Evolutionary conservation across 805 yeast species (phyloP).

Genomic region (Starmerella ratchasimensis): DNA sequence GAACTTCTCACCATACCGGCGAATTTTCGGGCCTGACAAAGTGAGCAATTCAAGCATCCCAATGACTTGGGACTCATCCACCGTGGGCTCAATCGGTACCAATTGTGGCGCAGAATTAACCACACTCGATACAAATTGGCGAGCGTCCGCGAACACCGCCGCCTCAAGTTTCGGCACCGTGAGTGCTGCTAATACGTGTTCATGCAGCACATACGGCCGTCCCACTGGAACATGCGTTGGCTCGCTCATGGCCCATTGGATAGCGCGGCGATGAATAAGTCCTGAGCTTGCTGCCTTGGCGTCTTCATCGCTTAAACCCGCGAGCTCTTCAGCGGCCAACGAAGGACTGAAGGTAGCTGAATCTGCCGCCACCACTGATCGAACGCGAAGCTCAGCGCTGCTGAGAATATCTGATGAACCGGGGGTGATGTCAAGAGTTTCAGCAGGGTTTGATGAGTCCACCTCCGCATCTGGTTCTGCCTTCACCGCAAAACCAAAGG

Average conservation of each 20-base stretch:
- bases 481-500: constrained; percentile 25
- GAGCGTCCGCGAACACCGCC: constrained; percentile 30
- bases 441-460: background rate
- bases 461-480: background rate
- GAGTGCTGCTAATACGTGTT: constrained; percentile 32
- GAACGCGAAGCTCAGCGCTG: constrained; percentile 12
- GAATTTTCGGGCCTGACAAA: constrained; percentile 1
- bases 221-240: constrained; percentile 29
- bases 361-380: constrained; percentile 45
- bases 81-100: constrained; percentile 24
- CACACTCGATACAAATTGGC: constrained; percentile 8
- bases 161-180: constrained; percentile 30
- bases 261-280: constrained; percentile 34
- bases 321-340: constrained; percentile 36
- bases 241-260: constrained; percentile 28
- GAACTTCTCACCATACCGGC: constrained; percentile 12
- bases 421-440: background rate
- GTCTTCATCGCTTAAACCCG: constrained; percentile 32
- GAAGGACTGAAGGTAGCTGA: constrained; percentile 34
- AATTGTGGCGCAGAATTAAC: background rate
- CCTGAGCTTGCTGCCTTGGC: constrained; percentile 38
- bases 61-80: constrained; percentile 50
- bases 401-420: constrained; percentile 20
- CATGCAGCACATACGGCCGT: constrained; percentile 44
- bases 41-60: constrained; percentile 38